A percentile compares a stretch with the other conserved stretches of the same genome.
phyloP scores from a whole-genome alignment of 768 basidiomycete species.

The Vishniacozyma victoriae region DNA sequence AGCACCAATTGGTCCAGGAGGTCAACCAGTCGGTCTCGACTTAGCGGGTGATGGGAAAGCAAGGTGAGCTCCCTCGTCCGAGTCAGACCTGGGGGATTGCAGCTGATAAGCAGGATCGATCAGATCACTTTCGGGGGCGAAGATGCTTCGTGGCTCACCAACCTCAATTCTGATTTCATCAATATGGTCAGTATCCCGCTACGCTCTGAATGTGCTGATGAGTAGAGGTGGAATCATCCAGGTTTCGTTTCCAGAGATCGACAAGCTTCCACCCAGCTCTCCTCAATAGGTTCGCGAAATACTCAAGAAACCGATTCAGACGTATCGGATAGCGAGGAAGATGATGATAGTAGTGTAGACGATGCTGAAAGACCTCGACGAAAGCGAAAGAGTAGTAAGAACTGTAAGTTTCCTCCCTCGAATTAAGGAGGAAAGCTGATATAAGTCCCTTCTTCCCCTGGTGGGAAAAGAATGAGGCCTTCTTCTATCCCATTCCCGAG shows the following conservation, averaged over 20 bases:
- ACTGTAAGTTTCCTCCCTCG: no score
- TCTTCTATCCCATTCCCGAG: no score
- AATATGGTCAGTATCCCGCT: conserved; percentile 16
- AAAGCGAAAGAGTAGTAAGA: no score
- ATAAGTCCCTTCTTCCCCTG: no score
- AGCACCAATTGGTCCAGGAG: conserved; percentile 49
- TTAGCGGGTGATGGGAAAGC: conserved; percentile 50
- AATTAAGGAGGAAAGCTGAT: no score
- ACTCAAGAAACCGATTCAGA: no score
- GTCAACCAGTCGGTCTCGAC: conserved; percentile 54
- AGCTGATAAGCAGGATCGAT: conserved; percentile 17
- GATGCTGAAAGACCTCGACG: no score
- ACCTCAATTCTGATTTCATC: conserved; percentile 13
- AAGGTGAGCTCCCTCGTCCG: conserved; percentile 11
- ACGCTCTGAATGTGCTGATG: not conserved
- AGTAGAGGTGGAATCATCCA: conserved; percentile 32
- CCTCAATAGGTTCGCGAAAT: conserved; percentile 4
- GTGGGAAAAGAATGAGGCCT: no score
- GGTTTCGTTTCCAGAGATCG: conserved; percentile 9
- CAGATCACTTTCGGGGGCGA: conserved; percentile 28
- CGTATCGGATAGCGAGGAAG: no score
- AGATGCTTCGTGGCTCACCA: conserved; percentile 13
- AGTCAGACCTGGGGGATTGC: not conserved
- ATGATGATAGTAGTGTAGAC: no score
- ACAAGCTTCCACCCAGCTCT: conserved; percentile 21